A percentile compares a stretch with the other conserved stretches of the same genome.
These are phyloP conservation scores for Fusarium sacchari DNA, from an alignment of 2,329 filamentous ascomycete genomes.

Conservation along the genomic window DNA sequence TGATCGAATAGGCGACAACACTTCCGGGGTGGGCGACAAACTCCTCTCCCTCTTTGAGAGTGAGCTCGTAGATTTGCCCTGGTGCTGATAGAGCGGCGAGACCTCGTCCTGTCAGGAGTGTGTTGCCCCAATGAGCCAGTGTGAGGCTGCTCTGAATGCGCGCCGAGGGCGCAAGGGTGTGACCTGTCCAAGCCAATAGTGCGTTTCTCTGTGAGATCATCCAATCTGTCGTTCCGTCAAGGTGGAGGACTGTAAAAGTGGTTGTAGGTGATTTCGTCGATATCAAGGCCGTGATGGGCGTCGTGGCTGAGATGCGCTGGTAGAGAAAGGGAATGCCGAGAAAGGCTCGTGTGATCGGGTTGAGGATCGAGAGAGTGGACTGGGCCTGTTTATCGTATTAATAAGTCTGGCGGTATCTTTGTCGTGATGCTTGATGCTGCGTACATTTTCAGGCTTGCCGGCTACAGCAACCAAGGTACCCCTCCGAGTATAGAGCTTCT, in stretches of 20 bases:
- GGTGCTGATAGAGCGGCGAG: slow-evolving; percentile 85
- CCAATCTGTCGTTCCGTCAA: slow-evolving; percentile 96
- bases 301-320: slow-evolving; percentile 87
- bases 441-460: slow-evolving; percentile 89
- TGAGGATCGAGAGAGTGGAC: slow-evolving; percentile 87
- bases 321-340: slow-evolving; percentile 95
- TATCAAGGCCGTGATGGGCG: slow-evolving; percentile 87
- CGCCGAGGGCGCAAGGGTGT: slow-evolving; percentile 80
- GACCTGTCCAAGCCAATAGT: slow-evolving; percentile 95
- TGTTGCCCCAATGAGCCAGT: slow-evolving; percentile 90
- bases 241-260: slow-evolving; percentile 85
- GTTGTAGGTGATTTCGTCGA: slow-evolving; percentile 87
- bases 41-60: slow-evolving; percentile 83
- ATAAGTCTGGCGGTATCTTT: background rate
- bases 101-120: slow-evolving; percentile 86
- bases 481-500: slow-evolving; percentile 90
- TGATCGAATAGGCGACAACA: slow-evolving; percentile 88
- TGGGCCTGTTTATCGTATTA: slow-evolving; percentile 67
- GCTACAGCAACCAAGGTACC: slow-evolving; percentile 91
- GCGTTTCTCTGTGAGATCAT: slow-evolving; percentile 88
- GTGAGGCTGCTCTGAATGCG: slow-evolving; percentile 79
- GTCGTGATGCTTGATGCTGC: background rate
- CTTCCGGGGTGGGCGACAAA: slow-evolving; percentile 92
- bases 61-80: slow-evolving; percentile 89
- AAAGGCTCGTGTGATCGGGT: slow-evolving; percentile 80